A percentile compares a stretch with the other conserved stretches of the same genome.
phyloP scores from a whole-genome alignment of 73 alveolate species.

The Urostyla sp. region DNA sequence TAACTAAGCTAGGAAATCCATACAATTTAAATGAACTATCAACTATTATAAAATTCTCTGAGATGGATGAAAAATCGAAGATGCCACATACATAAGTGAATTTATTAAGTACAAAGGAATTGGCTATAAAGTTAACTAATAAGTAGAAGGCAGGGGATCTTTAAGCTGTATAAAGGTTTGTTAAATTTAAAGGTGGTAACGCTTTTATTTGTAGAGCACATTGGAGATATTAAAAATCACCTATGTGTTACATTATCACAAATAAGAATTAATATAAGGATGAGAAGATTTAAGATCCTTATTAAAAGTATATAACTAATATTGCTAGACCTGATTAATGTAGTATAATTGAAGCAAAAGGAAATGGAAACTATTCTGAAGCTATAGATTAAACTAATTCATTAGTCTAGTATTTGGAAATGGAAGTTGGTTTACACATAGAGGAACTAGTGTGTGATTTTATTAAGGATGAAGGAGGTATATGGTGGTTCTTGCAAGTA shows the following conservation, averaged over 20 bases:
- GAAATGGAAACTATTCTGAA: constrained; percentile 81
- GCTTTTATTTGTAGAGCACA: constrained; percentile 85
- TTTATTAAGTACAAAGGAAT: constrained; percentile 76
- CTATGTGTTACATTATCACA: constrained; percentile 79
- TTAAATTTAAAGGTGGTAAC: constrained; percentile 84
- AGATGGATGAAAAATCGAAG: constrained; percentile 52
- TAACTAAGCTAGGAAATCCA: constrained; percentile 70
- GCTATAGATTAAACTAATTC: constrained; percentile 69
- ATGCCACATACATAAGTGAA: constrained; percentile 65
- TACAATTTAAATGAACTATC: constrained; percentile 75
- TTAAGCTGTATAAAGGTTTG: constrained; percentile 81
- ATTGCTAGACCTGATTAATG: constrained; percentile 66
- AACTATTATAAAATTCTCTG: constrained; percentile 76
- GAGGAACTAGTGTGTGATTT: constrained; percentile 82
- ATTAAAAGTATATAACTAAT: constrained; percentile 70
- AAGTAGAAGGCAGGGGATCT: constrained; percentile 66
- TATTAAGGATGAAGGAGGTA: constrained; percentile 85
- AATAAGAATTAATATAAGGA: constrained; percentile 76
- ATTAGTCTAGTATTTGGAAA: constrained; percentile 75
- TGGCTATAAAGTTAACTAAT: constrained; percentile 69
- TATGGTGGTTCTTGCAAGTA: constrained; percentile 84
- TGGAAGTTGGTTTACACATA: constrained; percentile 73
- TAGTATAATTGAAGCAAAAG: constrained; percentile 74
- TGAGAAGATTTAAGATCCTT: constrained; percentile 58
- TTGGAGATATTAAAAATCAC: constrained; percentile 79